Evolutionary conservation across 306 rosid species (phyloP).

Genomic region (Cucumis hystrix): DNA sequence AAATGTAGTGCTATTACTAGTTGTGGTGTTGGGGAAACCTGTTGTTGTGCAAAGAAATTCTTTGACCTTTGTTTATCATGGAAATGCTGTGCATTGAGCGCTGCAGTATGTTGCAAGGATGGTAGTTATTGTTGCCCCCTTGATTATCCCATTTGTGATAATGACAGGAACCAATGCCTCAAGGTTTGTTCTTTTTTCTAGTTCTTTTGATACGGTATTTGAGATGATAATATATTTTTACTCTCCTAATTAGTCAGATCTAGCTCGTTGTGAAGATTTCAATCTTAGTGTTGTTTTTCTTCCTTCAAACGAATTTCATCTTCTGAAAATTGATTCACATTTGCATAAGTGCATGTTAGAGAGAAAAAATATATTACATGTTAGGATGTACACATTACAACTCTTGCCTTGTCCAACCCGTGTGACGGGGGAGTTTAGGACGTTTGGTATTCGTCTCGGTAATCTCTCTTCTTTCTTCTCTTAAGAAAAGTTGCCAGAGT

Average conservation of each 20-base stretch:
- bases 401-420: background rate
- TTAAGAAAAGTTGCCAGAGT: too few species aligned
- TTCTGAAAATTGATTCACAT: background rate
- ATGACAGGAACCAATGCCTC: constrained; percentile 36
- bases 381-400: background rate
- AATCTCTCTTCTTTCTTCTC: too few species aligned
- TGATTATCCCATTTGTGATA: constrained; percentile 64
- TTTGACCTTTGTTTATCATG: constrained; percentile 64
- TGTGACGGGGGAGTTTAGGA: too few species aligned
- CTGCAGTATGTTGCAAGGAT: constrained; percentile 79
- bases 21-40: constrained; percentile 63
- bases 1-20: constrained; percentile 37
- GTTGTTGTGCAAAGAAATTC: constrained; percentile 52
- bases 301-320: background rate
- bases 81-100: constrained; percentile 45
- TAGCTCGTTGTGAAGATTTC: background rate
- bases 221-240: background rate
- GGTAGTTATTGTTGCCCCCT: constrained; percentile 57
- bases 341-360: background rate
- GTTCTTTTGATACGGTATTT: background rate
- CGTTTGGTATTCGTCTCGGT: too few species aligned
- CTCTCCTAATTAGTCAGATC: background rate
- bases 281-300: background rate
- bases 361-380: background rate
- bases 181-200: constrained; percentile 34